Evolutionary conservation across 768 basidiomycete genomes (phyloP), one percentile per base, ranked within the genome.

Genomic region (Russula olivacea): DNA sequence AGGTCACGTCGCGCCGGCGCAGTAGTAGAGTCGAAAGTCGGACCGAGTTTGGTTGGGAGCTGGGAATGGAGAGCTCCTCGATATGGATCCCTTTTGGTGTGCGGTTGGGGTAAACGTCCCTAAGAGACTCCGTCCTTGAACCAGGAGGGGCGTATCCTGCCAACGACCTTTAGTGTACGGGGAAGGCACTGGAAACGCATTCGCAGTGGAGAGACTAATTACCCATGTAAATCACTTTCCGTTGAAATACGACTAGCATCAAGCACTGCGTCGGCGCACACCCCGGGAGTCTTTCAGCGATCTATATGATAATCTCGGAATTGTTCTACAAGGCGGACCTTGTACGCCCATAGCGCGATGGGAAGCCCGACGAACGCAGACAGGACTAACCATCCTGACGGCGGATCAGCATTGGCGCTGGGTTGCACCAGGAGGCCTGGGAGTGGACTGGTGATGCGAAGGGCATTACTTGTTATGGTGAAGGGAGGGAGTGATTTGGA

Each of bases 221-320:
- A 75, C 75, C 75, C 76, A 83, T 80, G 69, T 83, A 83, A 23
- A 83, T 80, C 43, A 83, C 75, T 53, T 75, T 76, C 2, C 81
- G 75, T 63, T 82, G 81, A 54, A 82, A 80, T 1, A 80, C 30
- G 4, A 80, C 68, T 69, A 82, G 72, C 74, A 81, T 76, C 3
- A 78, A 38, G 66, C 78, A 80, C 80, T 82, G 63, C 14, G 10
- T 58, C 11, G 12, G 60, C 7, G 28, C 41, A 21, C 40, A 28
- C 4, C 23, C 10, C 30, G 12, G 7, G 36, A 19, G 21, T 34
- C 28, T 25, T 32, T 64, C 34, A 50, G 38, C 14, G 19, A 19
- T 1, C 23, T 32, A 25, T 48, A 11, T n/a, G 10, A 10, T n/a
- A 47, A 21, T 47, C 21, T 34, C 17, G 19, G 1, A 41, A 28